These are phyloP conservation scores for Trifolium dubium DNA, from an alignment of 306 rosid genomes.

Conservation along the genomic window DNA sequence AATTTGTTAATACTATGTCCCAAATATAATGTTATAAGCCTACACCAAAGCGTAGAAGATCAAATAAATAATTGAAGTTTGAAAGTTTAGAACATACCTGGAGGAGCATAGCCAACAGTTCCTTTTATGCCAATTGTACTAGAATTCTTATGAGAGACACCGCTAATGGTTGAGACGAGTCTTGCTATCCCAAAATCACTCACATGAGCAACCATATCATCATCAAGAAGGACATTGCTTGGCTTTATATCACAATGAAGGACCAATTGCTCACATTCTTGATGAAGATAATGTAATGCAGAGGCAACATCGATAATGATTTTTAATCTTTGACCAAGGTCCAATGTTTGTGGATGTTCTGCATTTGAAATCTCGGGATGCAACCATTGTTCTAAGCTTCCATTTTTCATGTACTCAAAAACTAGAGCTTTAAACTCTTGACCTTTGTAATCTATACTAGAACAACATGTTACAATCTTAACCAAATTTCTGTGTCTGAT, in stretches of 20 bases:
- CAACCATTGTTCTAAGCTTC: constrained; percentile 34
- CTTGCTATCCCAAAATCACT: constrained; percentile 36
- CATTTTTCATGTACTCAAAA: constrained; percentile 32
- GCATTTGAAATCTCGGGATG: neutral
- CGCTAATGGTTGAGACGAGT: neutral
- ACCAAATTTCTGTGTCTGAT: constrained; percentile 30
- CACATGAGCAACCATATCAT: constrained; percentile 28
- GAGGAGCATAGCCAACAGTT: constrained; percentile 36
- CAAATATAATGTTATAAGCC: too few relatives aligned
- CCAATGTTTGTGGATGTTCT: neutral
- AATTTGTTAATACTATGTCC: neutral
- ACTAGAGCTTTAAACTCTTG: constrained; percentile 39
- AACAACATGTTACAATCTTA: constrained; percentile 34
- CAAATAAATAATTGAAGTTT: neutral
- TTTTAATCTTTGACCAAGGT: constrained; percentile 10
- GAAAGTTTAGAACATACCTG: constrained; percentile 7
- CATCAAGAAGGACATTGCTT: constrained; percentile 37
- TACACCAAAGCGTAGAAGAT: neutral
- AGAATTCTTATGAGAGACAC: neutral
- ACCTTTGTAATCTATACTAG: constrained; percentile 7
- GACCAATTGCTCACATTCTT: constrained; percentile 5
- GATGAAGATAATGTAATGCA: constrained; percentile 35
- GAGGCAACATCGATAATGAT: constrained; percentile 28
- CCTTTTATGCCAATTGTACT: constrained; percentile 40
- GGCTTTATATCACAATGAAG: constrained; percentile 39